Percentiles rank a stretch among this genome's conserved stretches.
Conservation (phyloP, 352 stramenopile species). For the Phytophthora cactorum region DNA sequence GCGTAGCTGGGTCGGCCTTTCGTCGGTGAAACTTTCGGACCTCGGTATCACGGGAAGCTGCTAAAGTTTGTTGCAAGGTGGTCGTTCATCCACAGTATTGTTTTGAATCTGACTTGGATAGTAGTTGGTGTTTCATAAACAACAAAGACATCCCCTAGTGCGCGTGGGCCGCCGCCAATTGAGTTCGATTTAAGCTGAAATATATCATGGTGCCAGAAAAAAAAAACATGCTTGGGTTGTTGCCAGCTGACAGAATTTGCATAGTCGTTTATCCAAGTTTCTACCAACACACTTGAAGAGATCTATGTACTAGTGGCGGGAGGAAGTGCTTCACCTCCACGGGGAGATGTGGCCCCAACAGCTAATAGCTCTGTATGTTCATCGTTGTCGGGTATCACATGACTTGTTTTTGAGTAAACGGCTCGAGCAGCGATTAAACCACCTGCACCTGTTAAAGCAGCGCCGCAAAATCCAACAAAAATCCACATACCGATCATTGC, state of each 20-base stretch:
- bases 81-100: neutral
- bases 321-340: slow-evolving; percentile 10
- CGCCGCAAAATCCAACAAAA: slow-evolving; percentile 61
- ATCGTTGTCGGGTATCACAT: slow-evolving; percentile 47
- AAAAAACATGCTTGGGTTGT: neutral
- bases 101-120: slow-evolving; percentile 1
- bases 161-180: no score
- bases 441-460: slow-evolving; percentile 35
- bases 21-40: slow-evolving; percentile 34
- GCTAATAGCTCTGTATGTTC: slow-evolving; percentile 29
- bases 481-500: slow-evolving; percentile 65
- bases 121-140: neutral
- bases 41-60: slow-evolving; percentile 51
- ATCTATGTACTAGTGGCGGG: slow-evolving; percentile 17
- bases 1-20: slow-evolving; percentile 55
- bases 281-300: neutral
- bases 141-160: neutral
- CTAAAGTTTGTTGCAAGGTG: slow-evolving; percentile 16
- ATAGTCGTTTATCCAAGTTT: no score
- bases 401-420: slow-evolving; percentile 46
- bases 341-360: slow-evolving; percentile 24
- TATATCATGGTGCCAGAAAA: no score
- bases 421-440: slow-evolving; percentile 46
- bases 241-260: no score
- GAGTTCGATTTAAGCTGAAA: no score